phyloP scores from a whole-genome alignment of 2,329 filamentous ascomycete genomes.

The Emmonsiellopsis sp. region DNA sequence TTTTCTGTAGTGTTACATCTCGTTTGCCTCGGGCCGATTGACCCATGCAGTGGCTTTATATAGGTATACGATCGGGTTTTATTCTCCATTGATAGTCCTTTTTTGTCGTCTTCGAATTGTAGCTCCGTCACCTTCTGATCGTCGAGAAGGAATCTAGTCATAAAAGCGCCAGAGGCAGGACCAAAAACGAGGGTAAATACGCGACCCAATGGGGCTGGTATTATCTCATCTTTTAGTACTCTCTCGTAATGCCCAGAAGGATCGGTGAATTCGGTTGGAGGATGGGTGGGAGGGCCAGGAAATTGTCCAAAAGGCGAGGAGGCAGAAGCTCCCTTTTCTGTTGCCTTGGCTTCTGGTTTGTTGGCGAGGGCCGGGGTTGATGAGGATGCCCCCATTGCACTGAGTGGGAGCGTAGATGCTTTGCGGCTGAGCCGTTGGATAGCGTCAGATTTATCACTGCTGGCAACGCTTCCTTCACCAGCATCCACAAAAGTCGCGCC shows the following conservation, averaged over 20 bases:
- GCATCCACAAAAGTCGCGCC: slow-evolving; percentile 45
- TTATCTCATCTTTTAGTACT: slow-evolving; percentile 72
- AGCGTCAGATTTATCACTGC: slow-evolving; percentile 41
- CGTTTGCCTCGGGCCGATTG: slow-evolving; percentile 87
- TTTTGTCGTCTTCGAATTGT: slow-evolving; percentile 72
- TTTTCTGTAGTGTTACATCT: slow-evolving; percentile 85
- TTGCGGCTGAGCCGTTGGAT: slow-evolving; percentile 58
- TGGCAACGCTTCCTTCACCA: slow-evolving; percentile 44
- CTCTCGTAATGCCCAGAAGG: slow-evolving; percentile 72
- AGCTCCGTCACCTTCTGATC: slow-evolving; percentile 89
- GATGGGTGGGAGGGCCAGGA: slow-evolving; percentile 74
- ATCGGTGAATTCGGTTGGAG: slow-evolving; percentile 79
- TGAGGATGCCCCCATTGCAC: slow-evolving; percentile 24
- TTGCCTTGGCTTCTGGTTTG: slow-evolving; percentile 31
- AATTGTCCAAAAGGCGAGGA: slow-evolving; percentile 50
- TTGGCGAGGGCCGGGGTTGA: slow-evolving; percentile 25
- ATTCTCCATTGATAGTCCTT: slow-evolving; percentile 65
- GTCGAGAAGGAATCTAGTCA: slow-evolving; percentile 74
- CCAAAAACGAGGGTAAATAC: slow-evolving; percentile 87
- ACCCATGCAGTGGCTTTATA: slow-evolving; percentile 76
- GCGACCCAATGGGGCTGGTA: slow-evolving; percentile 82
- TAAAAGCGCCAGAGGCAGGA: slow-evolving; percentile 65
- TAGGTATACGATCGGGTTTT: slow-evolving; percentile 71
- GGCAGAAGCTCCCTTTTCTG: slow-evolving; percentile 39
- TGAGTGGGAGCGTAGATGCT: slow-evolving; percentile 48